Evolutionary conservation across 177 flowering plant species (phyloP), one percentile per base, ranked within the genome.

Genomic region (Tripterygium wilfordii): DNA sequence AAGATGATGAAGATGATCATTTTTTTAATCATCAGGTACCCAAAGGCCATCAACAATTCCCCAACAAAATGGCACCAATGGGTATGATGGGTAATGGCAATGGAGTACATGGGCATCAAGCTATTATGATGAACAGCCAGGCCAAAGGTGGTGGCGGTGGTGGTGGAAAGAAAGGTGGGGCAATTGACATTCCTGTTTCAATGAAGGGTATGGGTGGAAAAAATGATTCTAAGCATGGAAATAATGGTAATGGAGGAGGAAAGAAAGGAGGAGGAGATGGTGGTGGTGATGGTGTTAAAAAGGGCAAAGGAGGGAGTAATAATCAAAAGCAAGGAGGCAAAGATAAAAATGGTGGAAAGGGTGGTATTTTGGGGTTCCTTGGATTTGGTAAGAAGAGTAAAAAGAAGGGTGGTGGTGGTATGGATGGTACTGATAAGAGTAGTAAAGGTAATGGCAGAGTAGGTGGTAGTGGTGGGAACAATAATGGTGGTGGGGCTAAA

Each of bases 151-250:
- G 63, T 23, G 51, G 29, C 18, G 53, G 51, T 4, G 42, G 44
- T 18, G 56, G 53, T 3, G n/a, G n/a, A n/a, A n/a, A n/a, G 58
- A 70, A 63, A 47, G 74, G 76, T 41, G 73, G 66, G 6, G 61
- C 41, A 20, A 31, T 64, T 43, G 69, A 66, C 13, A 30, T 66
- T 0, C 62, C 65, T 2, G 13, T 68, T 4, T 23, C 41, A 19
- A 17, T 59, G 51, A 64, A 68, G 62, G 65, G 55, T 4, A 68
- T 63, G 8, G 64, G 54, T 6, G 74, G 63, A 1, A 54, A 55
- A n/a, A 59, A 70, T 36, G 39, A 52, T n/a, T n/a, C n/a, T n/a
- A n/a, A n/a, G n/a, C n/a, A n/a, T 29, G 60, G 62, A 5, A 31
- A 29, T 4, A 40, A 28, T 21, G 51, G 59, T 6, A 38, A 37